These are phyloP conservation scores for Bathelium albidoporum DNA, from an alignment of 495 filamentous ascomycete species.

Conservation along the genomic window DNA sequence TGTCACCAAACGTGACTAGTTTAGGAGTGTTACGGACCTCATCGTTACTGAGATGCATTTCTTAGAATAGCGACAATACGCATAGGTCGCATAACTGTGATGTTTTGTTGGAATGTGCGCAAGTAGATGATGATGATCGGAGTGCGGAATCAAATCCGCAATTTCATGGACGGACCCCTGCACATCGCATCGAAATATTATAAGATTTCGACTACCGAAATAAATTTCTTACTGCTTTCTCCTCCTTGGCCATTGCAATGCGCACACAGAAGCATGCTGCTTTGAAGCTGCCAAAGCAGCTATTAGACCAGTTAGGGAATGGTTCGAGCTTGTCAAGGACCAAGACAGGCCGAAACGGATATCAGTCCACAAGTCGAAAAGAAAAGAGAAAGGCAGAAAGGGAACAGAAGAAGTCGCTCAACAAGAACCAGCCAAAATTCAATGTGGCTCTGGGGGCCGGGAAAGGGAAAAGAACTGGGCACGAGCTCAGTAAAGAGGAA, in stretches of 20 bases:
- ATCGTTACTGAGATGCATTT: slow-evolving; percentile 55
- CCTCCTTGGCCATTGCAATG: slow-evolving; percentile 27
- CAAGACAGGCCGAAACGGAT: slow-evolving; percentile 27
- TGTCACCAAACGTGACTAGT: background rate
- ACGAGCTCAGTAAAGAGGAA: slow-evolving; percentile 27
- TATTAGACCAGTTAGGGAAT: slow-evolving; percentile 49
- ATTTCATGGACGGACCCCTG: too few species aligned
- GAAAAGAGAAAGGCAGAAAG: slow-evolving; percentile 51
- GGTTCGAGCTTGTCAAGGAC: slow-evolving; percentile 14
- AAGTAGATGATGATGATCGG: background rate
- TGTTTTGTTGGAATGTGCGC: background rate
- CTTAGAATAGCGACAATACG: slow-evolving; percentile 34
- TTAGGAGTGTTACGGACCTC: slow-evolving; percentile 41
- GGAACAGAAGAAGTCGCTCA: slow-evolving; percentile 42
- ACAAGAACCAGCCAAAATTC: slow-evolving; percentile 6
- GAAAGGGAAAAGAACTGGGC: slow-evolving; percentile 24
- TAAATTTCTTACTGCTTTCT: slow-evolving; percentile 17
- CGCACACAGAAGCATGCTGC: slow-evolving; percentile 40
- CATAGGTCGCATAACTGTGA: background rate
- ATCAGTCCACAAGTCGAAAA: slow-evolving; percentile 43
- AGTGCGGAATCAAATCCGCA: background rate
- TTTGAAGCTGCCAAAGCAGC: slow-evolving; percentile 51
- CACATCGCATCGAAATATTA: too few species aligned
- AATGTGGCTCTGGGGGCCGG: slow-evolving; percentile 17
- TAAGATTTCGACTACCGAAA: background rate